phyloP scores from a whole-genome alignment of 345 rosid genomes.

The Salix udensis region DNA sequence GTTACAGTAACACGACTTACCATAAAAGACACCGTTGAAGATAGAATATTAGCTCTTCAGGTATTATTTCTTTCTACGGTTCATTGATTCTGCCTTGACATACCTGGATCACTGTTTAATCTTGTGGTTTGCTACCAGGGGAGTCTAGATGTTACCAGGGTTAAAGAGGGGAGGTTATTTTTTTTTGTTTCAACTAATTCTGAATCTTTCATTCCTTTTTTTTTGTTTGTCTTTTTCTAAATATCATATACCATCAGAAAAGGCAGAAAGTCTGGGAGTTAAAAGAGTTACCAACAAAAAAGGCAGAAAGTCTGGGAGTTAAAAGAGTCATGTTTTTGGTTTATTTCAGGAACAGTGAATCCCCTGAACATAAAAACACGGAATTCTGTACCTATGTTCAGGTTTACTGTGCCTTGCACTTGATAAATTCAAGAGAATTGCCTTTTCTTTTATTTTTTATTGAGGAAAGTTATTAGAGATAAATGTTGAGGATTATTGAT shows the following conservation, averaged over 20 bases:
- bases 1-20: constrained; percentile 90
- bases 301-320: background rate
- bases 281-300: background rate
- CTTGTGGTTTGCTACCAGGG: background rate
- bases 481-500: background rate
- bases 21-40: constrained; percentile 78
- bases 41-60: constrained; percentile 83
- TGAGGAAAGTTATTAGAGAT: background rate
- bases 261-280: no score
- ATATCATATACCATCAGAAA: background rate
- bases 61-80: constrained; percentile 28
- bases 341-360: background rate
- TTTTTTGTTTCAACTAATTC: background rate
- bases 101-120: background rate
- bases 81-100: background rate
- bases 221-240: background rate
- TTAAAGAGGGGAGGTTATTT: background rate
- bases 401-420: background rate
- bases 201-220: background rate
- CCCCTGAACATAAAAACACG: background rate
- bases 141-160: background rate
- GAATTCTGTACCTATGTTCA: background rate
- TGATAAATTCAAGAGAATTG: background rate
- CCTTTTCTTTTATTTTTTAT: background rate
- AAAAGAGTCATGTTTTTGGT: background rate